phyloP scores from a whole-genome alignment of 495 filamentous ascomycete genomes.

The Parathielavia hyrcaniae region DNA sequence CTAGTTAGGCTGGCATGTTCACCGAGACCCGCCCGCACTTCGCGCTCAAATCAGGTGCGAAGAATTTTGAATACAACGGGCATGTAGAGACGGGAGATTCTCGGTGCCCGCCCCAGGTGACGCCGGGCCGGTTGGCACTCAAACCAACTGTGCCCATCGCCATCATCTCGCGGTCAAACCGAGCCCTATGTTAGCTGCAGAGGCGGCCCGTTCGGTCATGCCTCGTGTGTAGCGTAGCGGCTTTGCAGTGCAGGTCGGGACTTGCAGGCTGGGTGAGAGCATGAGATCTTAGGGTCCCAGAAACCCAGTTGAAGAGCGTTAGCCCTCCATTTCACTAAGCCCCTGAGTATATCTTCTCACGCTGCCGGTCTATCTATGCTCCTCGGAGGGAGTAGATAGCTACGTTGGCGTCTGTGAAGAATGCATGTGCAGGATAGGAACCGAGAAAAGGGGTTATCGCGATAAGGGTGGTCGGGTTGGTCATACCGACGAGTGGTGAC shows the following conservation, averaged over 20 bases:
- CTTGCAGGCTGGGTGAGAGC: background rate
- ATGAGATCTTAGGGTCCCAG: background rate
- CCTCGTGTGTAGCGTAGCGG: background rate
- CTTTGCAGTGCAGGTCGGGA: background rate
- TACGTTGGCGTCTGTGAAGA: background rate
- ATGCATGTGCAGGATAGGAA: background rate
- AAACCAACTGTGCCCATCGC: too few species aligned
- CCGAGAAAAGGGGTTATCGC: background rate
- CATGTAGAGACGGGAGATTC: too few species aligned
- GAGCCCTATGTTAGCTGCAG: background rate
- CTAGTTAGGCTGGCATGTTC: too few species aligned
- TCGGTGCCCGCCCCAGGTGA: too few species aligned
- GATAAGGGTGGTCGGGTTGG: background rate
- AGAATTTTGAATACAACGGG: too few species aligned
- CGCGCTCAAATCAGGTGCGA: too few species aligned
- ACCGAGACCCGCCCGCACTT: too few species aligned
- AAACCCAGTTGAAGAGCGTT: background rate
- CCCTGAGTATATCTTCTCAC: background rate
- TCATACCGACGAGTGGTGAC: background rate
- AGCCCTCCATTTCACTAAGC: background rate
- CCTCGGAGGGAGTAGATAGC: background rate
- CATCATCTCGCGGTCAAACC: too few species aligned
- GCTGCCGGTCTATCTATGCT: background rate
- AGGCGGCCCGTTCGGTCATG: background rate
- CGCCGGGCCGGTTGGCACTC: too few species aligned